A percentile compares a stretch with the other conserved stretches of the same genome.
These are phyloP conservation scores for Starmerella potacharoeniae DNA, from an alignment of 805 yeast species.

Conservation along the genomic window DNA sequence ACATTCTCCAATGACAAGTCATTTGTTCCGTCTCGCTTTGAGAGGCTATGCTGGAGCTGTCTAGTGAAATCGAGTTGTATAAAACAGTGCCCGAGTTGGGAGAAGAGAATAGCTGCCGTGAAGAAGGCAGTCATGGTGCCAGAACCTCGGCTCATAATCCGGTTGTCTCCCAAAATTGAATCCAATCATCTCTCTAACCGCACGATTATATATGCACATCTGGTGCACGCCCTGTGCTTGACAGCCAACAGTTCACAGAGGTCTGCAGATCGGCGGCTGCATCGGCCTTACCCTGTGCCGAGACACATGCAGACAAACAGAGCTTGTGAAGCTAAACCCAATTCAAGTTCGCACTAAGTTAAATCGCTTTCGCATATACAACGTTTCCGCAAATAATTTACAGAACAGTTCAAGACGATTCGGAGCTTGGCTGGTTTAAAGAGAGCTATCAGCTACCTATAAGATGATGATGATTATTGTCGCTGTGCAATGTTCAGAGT, in stretches of 20 bases:
- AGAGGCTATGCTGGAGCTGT: slow-evolving; percentile 19
- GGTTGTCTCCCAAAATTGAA: not conserved
- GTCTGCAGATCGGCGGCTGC: not conserved
- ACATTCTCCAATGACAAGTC: slow-evolving; percentile 21
- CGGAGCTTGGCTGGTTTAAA: too few species aligned
- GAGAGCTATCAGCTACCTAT: too few species aligned
- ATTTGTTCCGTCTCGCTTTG: not conserved
- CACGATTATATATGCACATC: not conserved
- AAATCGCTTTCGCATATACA: too few species aligned
- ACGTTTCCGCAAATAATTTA: too few species aligned
- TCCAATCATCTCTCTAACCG: not conserved
- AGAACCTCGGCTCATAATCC: too few species aligned
- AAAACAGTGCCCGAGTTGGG: not conserved
- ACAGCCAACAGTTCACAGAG: not conserved
- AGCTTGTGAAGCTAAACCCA: not conserved
- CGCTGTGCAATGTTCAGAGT: not conserved
- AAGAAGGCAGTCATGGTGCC: too few species aligned
- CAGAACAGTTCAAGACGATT: too few species aligned
- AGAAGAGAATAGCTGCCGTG: too few species aligned
- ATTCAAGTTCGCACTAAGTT: too few species aligned
- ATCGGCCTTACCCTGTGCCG: not conserved
- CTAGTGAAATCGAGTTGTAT: not conserved
- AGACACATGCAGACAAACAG: not conserved
- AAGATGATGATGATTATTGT: too few species aligned
- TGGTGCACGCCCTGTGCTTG: not conserved